Conservation (phyloP, 495 filamentous ascomycete genomes). For the Penicillium desertorum region DNA sequence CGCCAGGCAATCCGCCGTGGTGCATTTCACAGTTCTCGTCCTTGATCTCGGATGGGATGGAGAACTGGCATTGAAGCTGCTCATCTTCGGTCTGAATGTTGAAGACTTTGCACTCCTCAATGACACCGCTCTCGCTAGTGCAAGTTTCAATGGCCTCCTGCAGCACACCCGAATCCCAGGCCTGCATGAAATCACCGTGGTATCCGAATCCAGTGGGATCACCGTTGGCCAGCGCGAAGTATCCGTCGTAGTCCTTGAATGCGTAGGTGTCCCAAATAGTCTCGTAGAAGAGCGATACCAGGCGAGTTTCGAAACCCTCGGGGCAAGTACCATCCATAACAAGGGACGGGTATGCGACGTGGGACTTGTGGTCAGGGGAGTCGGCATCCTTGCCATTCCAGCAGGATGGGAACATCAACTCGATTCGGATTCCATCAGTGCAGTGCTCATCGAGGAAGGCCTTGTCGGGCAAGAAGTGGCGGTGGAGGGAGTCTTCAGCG, state of each 20-base stretch:
- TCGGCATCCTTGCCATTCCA: conserved; percentile 76
- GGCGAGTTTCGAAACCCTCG: conserved; percentile 61
- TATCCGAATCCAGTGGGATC: conserved; percentile 80
- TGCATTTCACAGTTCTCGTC: conserved; percentile 38
- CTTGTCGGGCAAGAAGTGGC: conserved; percentile 81
- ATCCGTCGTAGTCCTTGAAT: conserved; percentile 64
- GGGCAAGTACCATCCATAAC: conserved; percentile 81
- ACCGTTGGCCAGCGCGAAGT: conserved; percentile 80
- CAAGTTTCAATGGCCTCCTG: conserved; percentile 47
- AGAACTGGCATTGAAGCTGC: conserved; percentile 43
- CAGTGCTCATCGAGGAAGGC: conserved; percentile 73
- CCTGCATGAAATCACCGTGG: conserved; percentile 83
- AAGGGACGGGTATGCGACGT: conserved; percentile 73
- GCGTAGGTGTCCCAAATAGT: conserved; percentile 78
- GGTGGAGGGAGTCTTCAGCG: conserved; percentile 69
- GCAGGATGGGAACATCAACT: conserved; percentile 89
- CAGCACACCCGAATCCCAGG: conserved; percentile 63
- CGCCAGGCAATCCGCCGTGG: conserved; percentile 51
- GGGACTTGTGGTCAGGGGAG: conserved; percentile 61
- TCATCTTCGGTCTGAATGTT: conserved; percentile 48
- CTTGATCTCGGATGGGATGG: conserved; percentile 44
- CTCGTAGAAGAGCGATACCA: conserved; percentile 80
- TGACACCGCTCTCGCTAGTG: conserved; percentile 52
- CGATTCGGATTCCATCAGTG: conserved; percentile 70
- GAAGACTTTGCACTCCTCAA: conserved; percentile 61